These are phyloP conservation scores for Fusarium sp. DNA, from an alignment of 2,329 filamentous ascomycete species.

Conservation along the genomic window DNA sequence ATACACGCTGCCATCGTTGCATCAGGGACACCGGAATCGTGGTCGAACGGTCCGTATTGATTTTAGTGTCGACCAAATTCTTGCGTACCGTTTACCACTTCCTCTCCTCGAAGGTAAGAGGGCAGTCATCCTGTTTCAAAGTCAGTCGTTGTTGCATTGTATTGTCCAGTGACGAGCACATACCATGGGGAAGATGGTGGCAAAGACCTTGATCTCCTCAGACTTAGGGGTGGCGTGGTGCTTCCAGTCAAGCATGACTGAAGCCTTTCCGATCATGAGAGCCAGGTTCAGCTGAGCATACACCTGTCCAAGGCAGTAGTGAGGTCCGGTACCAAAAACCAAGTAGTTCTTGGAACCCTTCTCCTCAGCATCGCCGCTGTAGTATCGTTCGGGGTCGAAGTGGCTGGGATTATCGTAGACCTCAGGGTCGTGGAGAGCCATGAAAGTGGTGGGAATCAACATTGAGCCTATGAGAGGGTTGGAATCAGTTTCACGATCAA, in stretches of 20 bases:
- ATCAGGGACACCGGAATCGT: conserved; percentile 7
- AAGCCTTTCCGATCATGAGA: conserved; percentile 90
- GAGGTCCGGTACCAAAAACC: conserved; percentile 94
- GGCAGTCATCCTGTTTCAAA: conserved; percentile 78
- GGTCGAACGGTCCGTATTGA: conserved; percentile 7
- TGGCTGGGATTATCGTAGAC: conserved; percentile 90
- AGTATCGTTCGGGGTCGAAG: conserved; percentile 93
- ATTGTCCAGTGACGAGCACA: conserved; percentile 48
- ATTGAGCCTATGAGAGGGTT: conserved; percentile 72
- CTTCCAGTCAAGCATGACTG: conserved; percentile 87
- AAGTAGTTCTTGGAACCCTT: conserved; percentile 93
- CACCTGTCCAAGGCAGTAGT: conserved; percentile 95
- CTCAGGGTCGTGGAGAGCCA: conserved; percentile 90
- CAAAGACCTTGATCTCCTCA: conserved; percentile 98
- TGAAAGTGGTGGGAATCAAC: conserved; percentile 92
- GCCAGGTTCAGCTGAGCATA: conserved; percentile 92
- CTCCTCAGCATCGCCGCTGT: conserved; percentile 87
- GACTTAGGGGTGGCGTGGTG: conserved; percentile 86
- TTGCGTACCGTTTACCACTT: conserved; percentile 55
- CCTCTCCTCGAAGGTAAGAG: conserved; percentile 75
- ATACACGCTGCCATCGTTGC: neutral
- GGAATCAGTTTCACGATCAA: conserved; percentile 30
- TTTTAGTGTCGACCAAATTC: conserved; percentile 15
- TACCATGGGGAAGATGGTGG: conserved; percentile 97
- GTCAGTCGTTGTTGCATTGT: conserved; percentile 42